These are phyloP conservation scores for Talaromyces stipitatus DNA, from an alignment of 495 filamentous ascomycete genomes.

Conservation along the genomic window DNA sequence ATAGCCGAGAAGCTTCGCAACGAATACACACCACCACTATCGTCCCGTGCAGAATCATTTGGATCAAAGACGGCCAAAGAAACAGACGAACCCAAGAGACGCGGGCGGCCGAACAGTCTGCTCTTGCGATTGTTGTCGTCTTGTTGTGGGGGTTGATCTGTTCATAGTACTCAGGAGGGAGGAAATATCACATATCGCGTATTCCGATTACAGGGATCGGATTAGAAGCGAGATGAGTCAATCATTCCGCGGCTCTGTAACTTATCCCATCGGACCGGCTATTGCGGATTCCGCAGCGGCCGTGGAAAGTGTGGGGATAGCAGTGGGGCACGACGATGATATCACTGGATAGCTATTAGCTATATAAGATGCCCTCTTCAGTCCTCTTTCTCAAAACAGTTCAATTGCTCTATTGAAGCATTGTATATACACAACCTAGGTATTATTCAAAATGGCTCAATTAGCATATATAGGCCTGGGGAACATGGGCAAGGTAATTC, in stretches of 20 bases:
- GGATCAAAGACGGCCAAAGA: background rate
- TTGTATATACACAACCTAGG: background rate
- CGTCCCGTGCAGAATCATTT: background rate
- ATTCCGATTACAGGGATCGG: background rate
- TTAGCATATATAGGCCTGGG: conserved; percentile 81
- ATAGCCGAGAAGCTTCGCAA: background rate
- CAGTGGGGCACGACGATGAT: background rate
- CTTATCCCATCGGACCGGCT: background rate
- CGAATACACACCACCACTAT: background rate
- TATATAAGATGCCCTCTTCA: background rate
- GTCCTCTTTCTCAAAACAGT: too few species aligned
- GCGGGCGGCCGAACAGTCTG: background rate
- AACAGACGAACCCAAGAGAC: background rate
- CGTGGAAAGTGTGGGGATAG: background rate
- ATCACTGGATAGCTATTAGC: background rate
- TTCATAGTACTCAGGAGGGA: too few species aligned
- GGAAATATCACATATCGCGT: background rate
- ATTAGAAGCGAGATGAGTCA: background rate
- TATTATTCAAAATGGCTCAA: conserved; percentile 43
- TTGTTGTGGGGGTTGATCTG: background rate
- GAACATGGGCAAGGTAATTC: conserved; percentile 79
- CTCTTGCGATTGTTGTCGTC: background rate
- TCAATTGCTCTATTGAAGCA: background rate
- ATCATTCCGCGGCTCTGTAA: background rate
- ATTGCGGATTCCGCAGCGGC: background rate